Evolutionary conservation across 2,329 filamentous ascomycete genomes (phyloP).

Genomic region (Blumeriella jaapii): DNA sequence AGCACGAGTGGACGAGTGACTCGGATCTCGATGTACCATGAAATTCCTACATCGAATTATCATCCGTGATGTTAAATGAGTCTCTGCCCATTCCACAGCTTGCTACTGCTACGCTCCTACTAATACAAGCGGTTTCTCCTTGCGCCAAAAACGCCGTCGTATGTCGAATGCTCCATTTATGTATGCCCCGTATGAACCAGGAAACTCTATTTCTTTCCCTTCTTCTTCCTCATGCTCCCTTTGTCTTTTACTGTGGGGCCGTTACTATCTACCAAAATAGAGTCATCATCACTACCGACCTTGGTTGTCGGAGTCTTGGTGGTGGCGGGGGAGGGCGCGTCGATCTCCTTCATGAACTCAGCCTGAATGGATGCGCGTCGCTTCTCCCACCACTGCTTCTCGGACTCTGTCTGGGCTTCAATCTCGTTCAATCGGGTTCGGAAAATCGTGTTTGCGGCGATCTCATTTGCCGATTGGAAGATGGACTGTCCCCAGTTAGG

Average conservation of each 20-base stretch:
- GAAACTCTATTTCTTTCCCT: constrained; percentile 45
- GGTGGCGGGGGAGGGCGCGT: constrained; percentile 42
- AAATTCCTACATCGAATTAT: too few relatives aligned
- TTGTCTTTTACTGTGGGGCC: constrained; percentile 14
- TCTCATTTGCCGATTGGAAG: constrained; percentile 96
- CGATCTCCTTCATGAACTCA: constrained; percentile 77
- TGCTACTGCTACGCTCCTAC: neutral
- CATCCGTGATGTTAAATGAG: too few relatives aligned
- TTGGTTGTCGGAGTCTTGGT: constrained; percentile 29
- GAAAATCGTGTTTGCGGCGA: constrained; percentile 71
- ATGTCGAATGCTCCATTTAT: constrained; percentile 7
- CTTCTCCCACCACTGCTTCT: constrained; percentile 91
- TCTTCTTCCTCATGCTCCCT: constrained; percentile 47
- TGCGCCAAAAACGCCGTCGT: constrained; percentile 7
- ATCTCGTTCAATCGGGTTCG: constrained; percentile 66
- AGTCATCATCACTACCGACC: constrained; percentile 54
- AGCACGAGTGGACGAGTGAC: neutral
- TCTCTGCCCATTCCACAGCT: too few relatives aligned
- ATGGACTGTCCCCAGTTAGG: constrained; percentile 88
- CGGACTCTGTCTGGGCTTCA: constrained; percentile 55
- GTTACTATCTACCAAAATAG: constrained; percentile 58
- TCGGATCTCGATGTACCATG: too few relatives aligned
- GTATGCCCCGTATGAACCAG: constrained; percentile 1
- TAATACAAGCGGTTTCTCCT: constrained; percentile 7
- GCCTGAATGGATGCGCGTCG: constrained; percentile 60